Evolutionary conservation across 768 basidiomycete species (phyloP), one percentile per base, ranked within the genome.

Genomic region (Suillus ampliporus): DNA sequence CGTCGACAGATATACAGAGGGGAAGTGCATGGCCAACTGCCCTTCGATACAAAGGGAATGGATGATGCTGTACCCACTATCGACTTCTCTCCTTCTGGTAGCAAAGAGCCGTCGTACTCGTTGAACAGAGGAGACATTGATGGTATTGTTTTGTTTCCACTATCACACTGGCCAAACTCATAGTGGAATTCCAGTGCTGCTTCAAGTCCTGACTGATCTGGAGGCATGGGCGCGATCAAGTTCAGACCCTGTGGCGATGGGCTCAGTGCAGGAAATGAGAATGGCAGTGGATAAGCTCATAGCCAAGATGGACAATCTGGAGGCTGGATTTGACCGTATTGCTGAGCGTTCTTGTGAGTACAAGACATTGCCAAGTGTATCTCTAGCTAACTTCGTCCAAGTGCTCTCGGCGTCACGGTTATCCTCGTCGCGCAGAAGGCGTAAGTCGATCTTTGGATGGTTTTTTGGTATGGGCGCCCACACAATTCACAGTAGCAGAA

Each of bases 1-100:
- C 86, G 94, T 21, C 86, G 97, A 2, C 87, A 90, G 67, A 83
- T 91, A n/a, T 95, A 97, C 71, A 84, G 92, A 23, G 83, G 89
- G 5, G 95, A 97, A 69, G 84, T 92, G 14, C 86, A 92, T 64
- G 91, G 91, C 0, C 89, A 93, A 67, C 80, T 99, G 6, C 97
- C 97, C 0, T 98, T 95, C 72, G 90, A 92, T 41, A 84, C 89
- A 4, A 81, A 83, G 56, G 91, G 91, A 4, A 86, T 97, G 86
- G 90, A 93, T 40, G 92, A 91, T 65, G 80, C 88, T 2, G 89
- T 91, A 4, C 92, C 92, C 0, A 82, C 80, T 7, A 85, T 95
- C 66, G 94, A 95, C 68, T 89, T 95, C 69, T 87, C 89, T 1
- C 89, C 91, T 0, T 82, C 82, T 1, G 90, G 89, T 43, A 85